Percentiles rank a stretch among this genome's conserved stretches.
Evolutionary conservation across 2,329 filamentous ascomycete species (phyloP).

Genomic region (Rutstroemia sp.): DNA sequence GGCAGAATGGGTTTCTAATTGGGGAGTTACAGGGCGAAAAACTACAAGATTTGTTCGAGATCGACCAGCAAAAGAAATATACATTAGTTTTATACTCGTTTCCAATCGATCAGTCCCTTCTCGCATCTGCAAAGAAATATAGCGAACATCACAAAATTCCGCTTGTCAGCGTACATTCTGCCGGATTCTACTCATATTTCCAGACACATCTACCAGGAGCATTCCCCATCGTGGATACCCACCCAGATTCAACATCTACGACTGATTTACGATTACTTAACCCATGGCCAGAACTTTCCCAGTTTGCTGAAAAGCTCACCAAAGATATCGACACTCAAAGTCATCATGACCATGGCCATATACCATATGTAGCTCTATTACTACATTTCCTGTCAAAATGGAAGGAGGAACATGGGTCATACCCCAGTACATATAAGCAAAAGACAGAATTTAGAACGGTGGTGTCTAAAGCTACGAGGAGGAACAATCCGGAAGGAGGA

Average conservation of each 20-base stretch:
- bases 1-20: not conserved
- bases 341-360: conserved; percentile 79
- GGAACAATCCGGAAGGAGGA: conserved; percentile 69
- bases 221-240: conserved; percentile 91
- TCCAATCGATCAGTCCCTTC: conserved; percentile 45
- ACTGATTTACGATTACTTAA: conserved; percentile 76
- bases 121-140: conserved; percentile 42
- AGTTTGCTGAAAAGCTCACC: conserved; percentile 61
- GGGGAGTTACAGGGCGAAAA: not conserved
- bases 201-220: conserved; percentile 68
- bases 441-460: conserved; percentile 75
- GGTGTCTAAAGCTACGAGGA: conserved; percentile 61
- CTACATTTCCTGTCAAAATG: conserved; percentile 77
- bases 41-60: conserved; percentile 22
- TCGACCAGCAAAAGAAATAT: conserved; percentile 35
- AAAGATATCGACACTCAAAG: conserved; percentile 60
- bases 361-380: conserved; percentile 79
- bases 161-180: conserved; percentile 75
- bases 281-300: conserved; percentile 76
- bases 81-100: conserved; percentile 55
- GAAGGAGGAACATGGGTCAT: conserved; percentile 63
- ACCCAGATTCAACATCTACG: conserved; percentile 79
- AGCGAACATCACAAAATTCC: conserved; percentile 57
- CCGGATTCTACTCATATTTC: conserved; percentile 88
- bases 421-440: conserved; percentile 71